These are phyloP conservation scores for Rhizoclosmatium globosum DNA, from an alignment of 192 early-diverging fungal genomes.

Conservation along the genomic window DNA sequence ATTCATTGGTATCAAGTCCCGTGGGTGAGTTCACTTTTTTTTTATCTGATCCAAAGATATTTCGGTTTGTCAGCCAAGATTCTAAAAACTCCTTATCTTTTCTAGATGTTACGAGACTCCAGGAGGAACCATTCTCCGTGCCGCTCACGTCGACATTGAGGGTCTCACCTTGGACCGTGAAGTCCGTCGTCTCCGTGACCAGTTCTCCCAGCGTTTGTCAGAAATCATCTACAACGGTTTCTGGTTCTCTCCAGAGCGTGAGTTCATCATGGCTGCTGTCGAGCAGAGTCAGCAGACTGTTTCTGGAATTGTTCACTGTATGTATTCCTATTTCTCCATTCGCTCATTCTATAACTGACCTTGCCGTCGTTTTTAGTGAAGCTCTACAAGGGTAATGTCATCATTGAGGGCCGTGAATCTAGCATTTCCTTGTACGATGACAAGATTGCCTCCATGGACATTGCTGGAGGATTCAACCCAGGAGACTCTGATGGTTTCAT, in stretches of 20 bases:
- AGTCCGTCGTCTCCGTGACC: constrained; percentile 89
- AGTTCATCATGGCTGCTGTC: constrained; percentile 86
- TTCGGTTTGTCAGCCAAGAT: not conserved
- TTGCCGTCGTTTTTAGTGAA: constrained; percentile 62
- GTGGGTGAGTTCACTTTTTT: constrained; percentile 64
- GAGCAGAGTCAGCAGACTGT: constrained; percentile 85
- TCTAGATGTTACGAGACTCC: constrained; percentile 96
- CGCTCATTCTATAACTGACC: not conserved
- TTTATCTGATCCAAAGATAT: not conserved
- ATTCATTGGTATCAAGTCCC: constrained; percentile 98
- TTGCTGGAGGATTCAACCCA: constrained; percentile 86
- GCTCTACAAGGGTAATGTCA: constrained; percentile 94
- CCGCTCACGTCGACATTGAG: constrained; percentile 95
- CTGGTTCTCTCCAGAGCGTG: constrained; percentile 96
- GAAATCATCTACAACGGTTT: constrained; percentile 98
- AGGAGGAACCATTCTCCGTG: constrained; percentile 94
- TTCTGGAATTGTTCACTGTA: constrained; percentile 86
- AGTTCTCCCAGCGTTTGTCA: constrained; percentile 52
- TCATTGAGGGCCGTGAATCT: constrained; percentile 90
- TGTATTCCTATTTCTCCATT: constrained; percentile 12
- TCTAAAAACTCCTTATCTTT: not conserved
- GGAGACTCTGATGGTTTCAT: constrained; percentile 96
- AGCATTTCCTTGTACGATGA: constrained; percentile 85
- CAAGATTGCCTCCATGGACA: constrained; percentile 96
- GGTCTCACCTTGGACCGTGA: constrained; percentile 95